phyloP scores from a whole-genome alignment of 2,329 filamentous ascomycete genomes.

The Venturiaceae sp. region DNA sequence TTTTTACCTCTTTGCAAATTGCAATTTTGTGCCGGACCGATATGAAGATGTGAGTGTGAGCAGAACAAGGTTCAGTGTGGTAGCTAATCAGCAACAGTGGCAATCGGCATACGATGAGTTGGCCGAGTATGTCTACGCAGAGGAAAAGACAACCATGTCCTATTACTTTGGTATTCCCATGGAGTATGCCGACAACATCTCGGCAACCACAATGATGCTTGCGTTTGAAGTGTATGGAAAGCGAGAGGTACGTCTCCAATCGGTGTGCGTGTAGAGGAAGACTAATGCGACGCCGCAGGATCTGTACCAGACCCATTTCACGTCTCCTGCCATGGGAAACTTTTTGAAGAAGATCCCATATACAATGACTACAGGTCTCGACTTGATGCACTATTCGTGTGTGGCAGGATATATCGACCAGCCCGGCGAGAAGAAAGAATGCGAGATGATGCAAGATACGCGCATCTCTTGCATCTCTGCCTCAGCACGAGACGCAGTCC shows the following conservation, averaged over 20 bases:
- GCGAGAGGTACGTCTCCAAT: conserved; percentile 12
- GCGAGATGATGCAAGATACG: conserved; percentile 22
- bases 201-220: conserved; percentile 22
- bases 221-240: conserved; percentile 25
- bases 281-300: conserved; percentile 12
- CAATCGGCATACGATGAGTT: conserved; percentile 31
- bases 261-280: background rate
- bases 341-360: conserved; percentile 19
- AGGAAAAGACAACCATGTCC: conserved; percentile 26
- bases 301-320: conserved; percentile 23
- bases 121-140: conserved; percentile 20
- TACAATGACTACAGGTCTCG: conserved; percentile 22
- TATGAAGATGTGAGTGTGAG: conserved; percentile 25
- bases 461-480: conserved; percentile 13
- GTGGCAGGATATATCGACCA: conserved; percentile 22
- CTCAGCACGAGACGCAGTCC: conserved; percentile 5
- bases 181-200: conserved; percentile 22
- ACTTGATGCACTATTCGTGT: conserved; percentile 22
- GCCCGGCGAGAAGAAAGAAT: conserved; percentile 12
- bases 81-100: conserved; percentile 21
- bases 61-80: background rate
- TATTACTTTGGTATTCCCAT: conserved; percentile 35
- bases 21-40: conserved; percentile 26
- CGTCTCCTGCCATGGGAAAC: conserved; percentile 18
- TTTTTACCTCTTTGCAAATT: conserved; percentile 22